phyloP scores from a whole-genome alignment of 768 basidiomycete species.

The Boletus eberwhitei region DNA sequence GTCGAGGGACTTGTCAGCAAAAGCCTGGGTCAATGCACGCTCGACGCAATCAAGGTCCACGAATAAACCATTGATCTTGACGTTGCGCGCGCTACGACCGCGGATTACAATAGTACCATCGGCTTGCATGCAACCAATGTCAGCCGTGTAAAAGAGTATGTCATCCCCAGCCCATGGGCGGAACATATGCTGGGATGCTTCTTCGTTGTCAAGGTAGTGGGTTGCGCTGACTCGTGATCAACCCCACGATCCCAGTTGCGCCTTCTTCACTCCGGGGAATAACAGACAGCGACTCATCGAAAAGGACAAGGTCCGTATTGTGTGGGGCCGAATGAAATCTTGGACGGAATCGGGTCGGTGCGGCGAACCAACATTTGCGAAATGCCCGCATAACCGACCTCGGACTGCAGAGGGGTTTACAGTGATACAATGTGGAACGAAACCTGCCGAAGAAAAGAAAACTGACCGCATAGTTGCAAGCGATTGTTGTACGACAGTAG shows the following conservation, averaged over 20 bases:
- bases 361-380: slow-evolving; percentile 12
- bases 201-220: slow-evolving; percentile 11
- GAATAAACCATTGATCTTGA: slow-evolving; percentile 15
- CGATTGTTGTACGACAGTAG: slow-evolving; percentile 8
- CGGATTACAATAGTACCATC: slow-evolving; percentile 13
- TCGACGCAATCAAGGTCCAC: slow-evolving; percentile 17
- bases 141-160: slow-evolving; percentile 12
- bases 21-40: slow-evolving; percentile 15
- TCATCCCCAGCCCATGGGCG: slow-evolving; percentile 14
- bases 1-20: slow-evolving; percentile 4
- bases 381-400: slow-evolving; percentile 15
- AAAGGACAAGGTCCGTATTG: slow-evolving; percentile 9
- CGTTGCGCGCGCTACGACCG: slow-evolving; percentile 14
- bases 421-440: no score
- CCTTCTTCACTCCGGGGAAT: slow-evolving; percentile 4
- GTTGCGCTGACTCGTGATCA: slow-evolving; percentile 12
- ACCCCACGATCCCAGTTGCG: slow-evolving; percentile 6
- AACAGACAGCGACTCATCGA: slow-evolving; percentile 13
- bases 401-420: slow-evolving; percentile 3
- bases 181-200: slow-evolving; percentile 14
- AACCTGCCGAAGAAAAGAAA: neutral
- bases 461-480: slow-evolving; percentile 17
- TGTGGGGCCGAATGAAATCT: slow-evolving; percentile 9
- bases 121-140: slow-evolving; percentile 16
- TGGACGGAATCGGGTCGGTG: slow-evolving; percentile 12